Conservation (phyloP, 78 protist genomes). For the Bigelowiella natans region DNA sequence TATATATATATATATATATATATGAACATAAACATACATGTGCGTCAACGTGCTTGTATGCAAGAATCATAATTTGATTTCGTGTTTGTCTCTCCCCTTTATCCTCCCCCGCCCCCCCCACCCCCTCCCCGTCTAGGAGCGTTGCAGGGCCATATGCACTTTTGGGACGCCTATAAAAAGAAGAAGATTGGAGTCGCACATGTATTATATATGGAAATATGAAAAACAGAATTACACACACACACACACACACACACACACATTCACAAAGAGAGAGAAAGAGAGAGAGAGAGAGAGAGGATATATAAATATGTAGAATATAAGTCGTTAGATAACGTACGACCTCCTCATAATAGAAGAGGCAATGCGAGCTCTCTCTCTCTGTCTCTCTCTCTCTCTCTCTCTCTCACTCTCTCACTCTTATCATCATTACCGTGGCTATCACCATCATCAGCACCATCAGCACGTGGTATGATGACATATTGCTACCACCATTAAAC, state of each 20-base stretch:
- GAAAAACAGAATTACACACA: not conserved
- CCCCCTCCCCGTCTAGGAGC: not conserved
- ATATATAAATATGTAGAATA: not conserved
- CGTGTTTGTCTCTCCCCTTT: too few relatives aligned
- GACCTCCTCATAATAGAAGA: too few relatives aligned
- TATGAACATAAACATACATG: not conserved
- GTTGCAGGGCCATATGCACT: not conserved
- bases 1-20: not conserved
- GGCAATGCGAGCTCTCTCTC: too few relatives aligned
- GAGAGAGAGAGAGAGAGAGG: not conserved
- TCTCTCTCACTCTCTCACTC: too few relatives aligned
- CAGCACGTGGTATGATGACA: not conserved
- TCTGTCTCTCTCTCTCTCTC: too few relatives aligned
- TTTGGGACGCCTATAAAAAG: not conserved
- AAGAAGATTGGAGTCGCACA: not conserved
- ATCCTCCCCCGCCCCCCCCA: not conserved
- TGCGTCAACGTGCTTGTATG: not conserved
- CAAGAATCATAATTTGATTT: not conserved
- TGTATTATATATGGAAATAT: not conserved
- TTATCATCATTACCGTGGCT: too few relatives aligned
- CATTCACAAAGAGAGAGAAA: not conserved
- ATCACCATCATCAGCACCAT: too few relatives aligned
- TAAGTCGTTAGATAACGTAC: not conserved
- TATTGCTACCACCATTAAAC: too few relatives aligned
- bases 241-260: not conserved